phyloP scores from a whole-genome alignment of 495 filamentous ascomycete genomes.

The Delitschia confertaspora region DNA sequence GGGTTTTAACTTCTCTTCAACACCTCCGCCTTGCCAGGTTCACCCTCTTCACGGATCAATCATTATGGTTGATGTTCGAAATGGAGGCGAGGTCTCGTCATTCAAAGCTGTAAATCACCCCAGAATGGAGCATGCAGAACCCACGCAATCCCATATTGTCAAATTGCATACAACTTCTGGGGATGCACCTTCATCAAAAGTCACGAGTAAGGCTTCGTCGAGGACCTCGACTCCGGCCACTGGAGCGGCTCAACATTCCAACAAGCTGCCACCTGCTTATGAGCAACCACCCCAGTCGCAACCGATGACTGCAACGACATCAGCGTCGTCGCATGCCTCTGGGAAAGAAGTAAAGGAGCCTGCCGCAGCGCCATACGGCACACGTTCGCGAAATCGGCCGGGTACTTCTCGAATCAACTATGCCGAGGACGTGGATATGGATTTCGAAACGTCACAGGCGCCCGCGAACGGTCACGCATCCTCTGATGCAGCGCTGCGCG shows the following conservation, averaged over 20 bases:
- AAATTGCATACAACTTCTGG: conserved; percentile 9
- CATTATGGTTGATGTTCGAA: conserved; percentile 28
- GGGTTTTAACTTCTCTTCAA: conserved; percentile 4
- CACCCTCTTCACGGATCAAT: conserved; percentile 13
- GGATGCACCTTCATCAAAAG: conserved; percentile 18
- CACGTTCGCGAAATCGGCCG: conserved; percentile 84
- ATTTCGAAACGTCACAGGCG: conserved; percentile 51
- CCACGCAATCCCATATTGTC: conserved; percentile 14
- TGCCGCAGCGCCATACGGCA: conserved; percentile 67
- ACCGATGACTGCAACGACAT: conserved; percentile 46
- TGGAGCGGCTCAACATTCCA: conserved; percentile 10
- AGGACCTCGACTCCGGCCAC: conserved; percentile 23
- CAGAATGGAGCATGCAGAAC: conserved; percentile 15
- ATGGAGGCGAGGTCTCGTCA: conserved; percentile 25
- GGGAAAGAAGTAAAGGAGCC: conserved; percentile 20
- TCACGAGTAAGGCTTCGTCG: conserved; percentile 20
- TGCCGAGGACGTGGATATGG: conserved; percentile 89
- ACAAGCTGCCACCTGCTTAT: conserved; percentile 7
- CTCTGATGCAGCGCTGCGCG: conserved; percentile 18
- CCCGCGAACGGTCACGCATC: conserved; percentile 24
- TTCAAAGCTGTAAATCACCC: conserved; percentile 21
- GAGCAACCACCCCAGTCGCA: conserved; percentile 31
- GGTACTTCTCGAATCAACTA: conserved; percentile 81
- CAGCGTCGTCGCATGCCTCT: conserved; percentile 33
- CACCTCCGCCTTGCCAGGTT: conserved; percentile 8